Evolutionary conservation across 2,329 filamentous ascomycete species (phyloP).

Genomic region (Clathrospora elynae): DNA sequence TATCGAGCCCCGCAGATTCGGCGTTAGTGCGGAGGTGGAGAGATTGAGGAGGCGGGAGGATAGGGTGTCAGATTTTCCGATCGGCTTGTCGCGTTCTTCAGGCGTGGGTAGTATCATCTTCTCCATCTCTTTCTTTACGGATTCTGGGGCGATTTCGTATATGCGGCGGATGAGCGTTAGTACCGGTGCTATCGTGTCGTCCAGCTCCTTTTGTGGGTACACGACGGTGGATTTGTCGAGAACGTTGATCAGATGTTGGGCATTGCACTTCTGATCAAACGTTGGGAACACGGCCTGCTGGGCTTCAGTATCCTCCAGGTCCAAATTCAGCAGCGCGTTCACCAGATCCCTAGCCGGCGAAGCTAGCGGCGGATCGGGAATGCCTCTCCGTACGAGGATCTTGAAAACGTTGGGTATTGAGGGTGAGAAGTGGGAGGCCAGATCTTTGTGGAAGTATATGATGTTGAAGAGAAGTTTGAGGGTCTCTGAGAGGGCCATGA

Average conservation of each 20-base stretch:
- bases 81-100: conserved; percentile 73
- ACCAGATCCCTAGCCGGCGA: conserved; percentile 72
- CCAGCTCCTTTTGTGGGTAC: conserved; percentile 73
- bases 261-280: conserved; percentile 62
- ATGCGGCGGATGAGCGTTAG: conserved; percentile 74
- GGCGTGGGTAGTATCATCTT: conserved; percentile 74
- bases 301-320: conserved; percentile 60
- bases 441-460: conserved; percentile 71
- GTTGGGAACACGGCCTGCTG: conserved; percentile 69
- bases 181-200: conserved; percentile 71
- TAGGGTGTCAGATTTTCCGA: conserved; percentile 76
- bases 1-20: conserved; percentile 74
- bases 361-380: conserved; percentile 70
- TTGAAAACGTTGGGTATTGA: conserved; percentile 72
- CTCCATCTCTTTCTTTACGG: conserved; percentile 67
- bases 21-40: conserved; percentile 73
- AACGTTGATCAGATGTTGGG: conserved; percentile 70
- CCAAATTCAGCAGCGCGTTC: conserved; percentile 80
- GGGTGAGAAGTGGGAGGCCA: conserved; percentile 65
- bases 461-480: conserved; percentile 90
- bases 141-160: conserved; percentile 69
- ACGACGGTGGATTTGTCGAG: conserved; percentile 68
- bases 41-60: conserved; percentile 77
- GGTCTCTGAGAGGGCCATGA: conserved; percentile 81
- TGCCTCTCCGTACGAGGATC: conserved; percentile 67